Base-by-base conservation (phyloP, 148 eudicot genomes). In the Polygonum maritimum region DNA sequence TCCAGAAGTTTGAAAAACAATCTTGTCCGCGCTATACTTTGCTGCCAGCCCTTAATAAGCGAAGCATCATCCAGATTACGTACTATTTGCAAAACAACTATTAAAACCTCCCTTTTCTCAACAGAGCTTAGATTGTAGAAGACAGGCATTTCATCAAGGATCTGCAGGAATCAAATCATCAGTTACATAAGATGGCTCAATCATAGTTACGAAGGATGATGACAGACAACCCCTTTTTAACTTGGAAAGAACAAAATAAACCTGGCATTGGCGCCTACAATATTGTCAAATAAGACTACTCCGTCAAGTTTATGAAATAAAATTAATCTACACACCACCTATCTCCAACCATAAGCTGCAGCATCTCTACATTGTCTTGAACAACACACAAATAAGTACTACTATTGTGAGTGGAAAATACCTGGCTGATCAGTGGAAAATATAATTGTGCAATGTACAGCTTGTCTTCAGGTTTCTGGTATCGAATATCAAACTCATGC, bases 121-220 rank as follows among this genome's bases (percentile, higher is more conserved):
- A 86, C 84, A 74, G 97, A 84, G 85, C 84, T 89, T 72, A 96
- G 91, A 82, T 96, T 96, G 85, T 96, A 92, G 81, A 96, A 96
- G 75, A 96, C 98, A 16, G 99, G 99, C 99, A 96, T 96, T 83
- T 96, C 99, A 78, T 96, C 99, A 71, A 96, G 92, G 77, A 96
- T 91, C 99, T 96, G 94, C 88, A 85, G 2, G 79, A 47, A 78
- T 71, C n/a, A 67, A 69, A 72, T 39, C 75, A 72, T 41, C 75
- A 48, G 21, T 41, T 9, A 21, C 52, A 44, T 72, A 72, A 72
- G n/a, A 44, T 31, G 33, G 74, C 62, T 71, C 31, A 26, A 74
- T 51, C n/a, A 44, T 70, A 40, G 48, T 18, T 44, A 16, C 16
- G 74, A 70, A 31, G 38, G 36, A 11, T 26, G 69, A 7, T n/a